phyloP scores from a whole-genome alignment of 371 early-diverging fungal genomes.

The Mucor mucedo region DNA sequence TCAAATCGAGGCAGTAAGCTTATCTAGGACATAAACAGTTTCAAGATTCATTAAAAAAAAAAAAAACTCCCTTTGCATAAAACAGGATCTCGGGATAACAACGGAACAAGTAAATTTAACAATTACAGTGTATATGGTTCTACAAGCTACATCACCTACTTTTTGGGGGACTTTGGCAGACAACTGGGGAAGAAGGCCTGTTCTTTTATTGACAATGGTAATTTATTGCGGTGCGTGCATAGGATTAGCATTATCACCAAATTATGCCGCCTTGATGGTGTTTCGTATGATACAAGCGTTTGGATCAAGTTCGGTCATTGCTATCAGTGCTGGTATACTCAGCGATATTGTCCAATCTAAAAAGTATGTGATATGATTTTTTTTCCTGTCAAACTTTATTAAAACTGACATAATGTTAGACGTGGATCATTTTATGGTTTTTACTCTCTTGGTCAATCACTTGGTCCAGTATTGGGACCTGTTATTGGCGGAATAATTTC shows the following conservation, averaged over 20 bases:
- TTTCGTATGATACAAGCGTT: slow-evolving; percentile 67
- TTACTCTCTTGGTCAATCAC: slow-evolving; percentile 47
- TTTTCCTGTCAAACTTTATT: not conserved
- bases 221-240: slow-evolving; percentile 62
- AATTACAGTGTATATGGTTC: slow-evolving; percentile 38
- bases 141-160: slow-evolving; percentile 41
- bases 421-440: slow-evolving; percentile 69
- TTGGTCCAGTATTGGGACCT: slow-evolving; percentile 41
- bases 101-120: slow-evolving; percentile 35
- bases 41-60: not conserved
- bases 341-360: slow-evolving; percentile 20
- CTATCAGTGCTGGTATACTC: slow-evolving; percentile 41
- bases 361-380: slow-evolving; percentile 1
- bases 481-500: slow-evolving; percentile 28
- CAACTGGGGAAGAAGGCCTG: slow-evolving; percentile 60
- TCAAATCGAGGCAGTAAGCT: slow-evolving; percentile 20
- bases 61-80: not conserved
- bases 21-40: no score
- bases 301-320: slow-evolving; percentile 66
- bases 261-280: slow-evolving; percentile 51
- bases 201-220: slow-evolving; percentile 61
- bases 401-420: not conserved
- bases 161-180: slow-evolving; percentile 74
- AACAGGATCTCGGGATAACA: slow-evolving; percentile 28
- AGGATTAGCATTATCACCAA: slow-evolving; percentile 59